Evolutionary conservation across 768 basidiomycete species (phyloP).

Genomic region (Daedalea quercina): DNA sequence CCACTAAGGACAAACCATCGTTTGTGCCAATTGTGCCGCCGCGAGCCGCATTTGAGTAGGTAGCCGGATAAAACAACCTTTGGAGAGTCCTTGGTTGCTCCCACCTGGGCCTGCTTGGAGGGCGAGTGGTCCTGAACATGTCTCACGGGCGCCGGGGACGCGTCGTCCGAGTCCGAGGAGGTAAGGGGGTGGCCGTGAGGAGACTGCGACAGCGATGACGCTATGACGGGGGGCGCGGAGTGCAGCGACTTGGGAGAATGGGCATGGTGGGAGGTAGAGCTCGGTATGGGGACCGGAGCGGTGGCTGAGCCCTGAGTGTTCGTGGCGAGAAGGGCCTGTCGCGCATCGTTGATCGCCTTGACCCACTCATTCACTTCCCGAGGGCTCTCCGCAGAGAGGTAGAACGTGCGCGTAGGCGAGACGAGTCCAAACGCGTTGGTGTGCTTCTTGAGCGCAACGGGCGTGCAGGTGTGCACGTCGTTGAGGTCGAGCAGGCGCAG

Average conservation of each 20-base stretch:
- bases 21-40: conserved; percentile 93
- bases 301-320: conserved; percentile 53
- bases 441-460: conserved; percentile 85
- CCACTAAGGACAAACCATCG: conserved; percentile 94
- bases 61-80: conserved; percentile 87
- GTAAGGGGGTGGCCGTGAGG: conserved; percentile 46
- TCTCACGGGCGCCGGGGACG: conserved; percentile 37
- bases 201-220: conserved; percentile 41
- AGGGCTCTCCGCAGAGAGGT: conserved; percentile 71
- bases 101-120: conserved; percentile 27
- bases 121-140: conserved; percentile 31
- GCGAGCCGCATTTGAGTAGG: conserved; percentile 93
- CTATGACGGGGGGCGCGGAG: conserved; percentile 33
- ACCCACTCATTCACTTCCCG: conserved; percentile 85
- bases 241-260: conserved; percentile 14
- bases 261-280: conserved; percentile 10
- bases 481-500: conserved; percentile 81
- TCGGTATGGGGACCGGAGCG: conserved; percentile 48
- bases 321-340: conserved; percentile 55
- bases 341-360: conserved; percentile 67
- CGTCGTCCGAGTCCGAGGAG: conserved; percentile 77
- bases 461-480: conserved; percentile 87
- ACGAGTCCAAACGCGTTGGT: conserved; percentile 87
- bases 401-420: conserved; percentile 84
- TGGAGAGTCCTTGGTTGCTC: conserved; percentile 45